Evolutionary conservation across 2,329 filamentous ascomycete species (phyloP).

Genomic region (Cordyceps javanica): DNA sequence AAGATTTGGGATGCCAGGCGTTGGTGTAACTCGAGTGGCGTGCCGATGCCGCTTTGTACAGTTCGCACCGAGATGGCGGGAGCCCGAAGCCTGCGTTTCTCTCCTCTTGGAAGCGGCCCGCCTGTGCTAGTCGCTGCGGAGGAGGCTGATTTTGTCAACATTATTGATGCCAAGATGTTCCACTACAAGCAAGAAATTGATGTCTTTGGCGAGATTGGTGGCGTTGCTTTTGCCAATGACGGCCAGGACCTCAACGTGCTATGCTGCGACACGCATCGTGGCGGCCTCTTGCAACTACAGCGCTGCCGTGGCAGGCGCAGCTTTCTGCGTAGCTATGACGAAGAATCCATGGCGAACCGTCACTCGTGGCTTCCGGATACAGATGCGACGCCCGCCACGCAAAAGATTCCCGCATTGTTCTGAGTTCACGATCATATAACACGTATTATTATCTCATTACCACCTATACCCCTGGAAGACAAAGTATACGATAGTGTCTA

Average conservation of each 20-base stretch:
- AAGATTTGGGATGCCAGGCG: conserved; percentile 72
- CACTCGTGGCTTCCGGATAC: conserved; percentile 11
- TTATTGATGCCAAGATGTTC: conserved; percentile 63
- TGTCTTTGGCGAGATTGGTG: conserved; percentile 70
- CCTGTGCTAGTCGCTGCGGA: conserved; percentile 66
- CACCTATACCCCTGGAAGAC: conserved; percentile 3
- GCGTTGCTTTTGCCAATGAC: conserved; percentile 59
- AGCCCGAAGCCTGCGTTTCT: conserved; percentile 64
- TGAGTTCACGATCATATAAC: neutral
- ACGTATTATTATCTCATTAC: neutral
- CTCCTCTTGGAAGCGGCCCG: conserved; percentile 61
- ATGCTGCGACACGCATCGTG: conserved; percentile 59
- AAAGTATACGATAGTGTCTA: neutral
- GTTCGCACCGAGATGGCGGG: conserved; percentile 62
- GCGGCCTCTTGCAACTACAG: conserved; percentile 60
- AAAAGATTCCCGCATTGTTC: conserved; percentile 1
- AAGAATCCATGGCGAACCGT: neutral
- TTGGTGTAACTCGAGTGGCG: conserved; percentile 51
- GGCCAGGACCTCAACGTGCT: conserved; percentile 63
- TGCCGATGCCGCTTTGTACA: conserved; percentile 41
- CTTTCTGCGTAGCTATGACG: conserved; percentile 7
- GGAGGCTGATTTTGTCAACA: conserved; percentile 65
- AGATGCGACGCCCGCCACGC: neutral
- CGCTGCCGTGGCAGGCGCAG: conserved; percentile 27
- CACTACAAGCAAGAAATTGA: conserved; percentile 62